A percentile compares a stretch with the other conserved stretches of the same genome.
These are phyloP conservation scores for Aspergillus pseudoglaucus DNA, from an alignment of 2,329 filamentous ascomycete genomes.

Conservation along the genomic window DNA sequence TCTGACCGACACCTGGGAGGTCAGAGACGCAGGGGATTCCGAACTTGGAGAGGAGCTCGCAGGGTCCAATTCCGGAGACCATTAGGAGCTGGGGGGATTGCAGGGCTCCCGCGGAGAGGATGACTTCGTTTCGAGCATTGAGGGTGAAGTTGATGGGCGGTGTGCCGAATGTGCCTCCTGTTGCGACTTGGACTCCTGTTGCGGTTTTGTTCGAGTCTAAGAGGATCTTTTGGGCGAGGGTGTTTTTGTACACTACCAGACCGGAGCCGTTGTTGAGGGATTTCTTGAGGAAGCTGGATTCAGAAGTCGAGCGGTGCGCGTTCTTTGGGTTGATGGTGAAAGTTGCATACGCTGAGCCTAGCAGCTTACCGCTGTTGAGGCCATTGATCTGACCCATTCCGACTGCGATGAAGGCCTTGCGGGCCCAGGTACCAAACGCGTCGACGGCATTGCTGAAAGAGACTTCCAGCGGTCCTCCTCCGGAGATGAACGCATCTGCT, in stretches of 20 bases:
- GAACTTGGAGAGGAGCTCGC: slow-evolving; percentile 13
- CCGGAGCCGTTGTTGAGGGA: slow-evolving; percentile 17
- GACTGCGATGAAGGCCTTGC: slow-evolving; percentile 17
- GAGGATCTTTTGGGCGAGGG: slow-evolving; percentile 30
- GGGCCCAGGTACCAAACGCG: slow-evolving; percentile 21
- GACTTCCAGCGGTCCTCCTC: slow-evolving; percentile 26
- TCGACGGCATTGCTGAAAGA: slow-evolving; percentile 23
- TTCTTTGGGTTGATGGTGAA: slow-evolving; percentile 26
- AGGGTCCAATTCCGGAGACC: slow-evolving; percentile 12
- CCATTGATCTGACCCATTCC: slow-evolving; percentile 22
- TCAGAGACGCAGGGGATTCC: slow-evolving; percentile 11
- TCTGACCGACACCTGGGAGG: slow-evolving; percentile 22
- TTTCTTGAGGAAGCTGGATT: slow-evolving; percentile 16
- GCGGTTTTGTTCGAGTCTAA: slow-evolving; percentile 26
- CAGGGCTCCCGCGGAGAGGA: slow-evolving; percentile 9
- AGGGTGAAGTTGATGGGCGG: slow-evolving; percentile 8
- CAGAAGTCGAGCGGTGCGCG: slow-evolving; percentile 14
- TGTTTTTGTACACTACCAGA: slow-evolving; percentile 25
- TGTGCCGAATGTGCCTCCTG: slow-evolving; percentile 11
- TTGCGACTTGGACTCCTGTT: slow-evolving; percentile 12
- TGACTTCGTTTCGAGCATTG: slow-evolving; percentile 11
- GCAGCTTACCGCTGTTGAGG: slow-evolving; percentile 21
- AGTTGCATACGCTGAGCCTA: slow-evolving; percentile 18
- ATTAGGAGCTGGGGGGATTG: slow-evolving; percentile 11
- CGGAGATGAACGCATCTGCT: slow-evolving; percentile 9